These are phyloP conservation scores for Podaxis carcinomalis DNA, from an alignment of 768 basidiomycete genomes.

Conservation along the genomic window DNA sequence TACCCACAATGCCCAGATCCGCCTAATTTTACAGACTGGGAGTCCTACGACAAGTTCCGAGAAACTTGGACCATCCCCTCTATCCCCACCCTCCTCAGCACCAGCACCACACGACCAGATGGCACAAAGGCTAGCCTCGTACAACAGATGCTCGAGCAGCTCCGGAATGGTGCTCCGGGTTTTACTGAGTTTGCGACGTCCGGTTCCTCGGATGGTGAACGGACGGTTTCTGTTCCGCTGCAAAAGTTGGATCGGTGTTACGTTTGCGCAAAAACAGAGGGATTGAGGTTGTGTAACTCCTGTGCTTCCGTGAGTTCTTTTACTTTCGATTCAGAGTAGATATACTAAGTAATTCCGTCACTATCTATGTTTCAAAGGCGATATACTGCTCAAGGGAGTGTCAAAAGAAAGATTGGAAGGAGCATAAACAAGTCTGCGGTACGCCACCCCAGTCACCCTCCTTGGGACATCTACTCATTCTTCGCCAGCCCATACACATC, in stretches of 20 bases:
- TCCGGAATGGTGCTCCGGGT: not conserved
- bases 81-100: not conserved
- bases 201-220: not conserved
- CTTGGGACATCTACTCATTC: not conserved
- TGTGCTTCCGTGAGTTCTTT: not conserved
- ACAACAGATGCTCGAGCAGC: not conserved
- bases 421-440: conserved; percentile 9
- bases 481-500: conserved; percentile 28
- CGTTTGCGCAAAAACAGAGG: not conserved
- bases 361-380: not conserved
- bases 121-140: not conserved
- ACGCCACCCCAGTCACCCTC: not conserved
- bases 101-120: not conserved
- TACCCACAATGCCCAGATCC: too few relatives aligned
- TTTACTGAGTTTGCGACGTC: not conserved
- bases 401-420: conserved; percentile 12
- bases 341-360: too few relatives aligned
- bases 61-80: too few relatives aligned
- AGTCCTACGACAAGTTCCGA: too few relatives aligned
- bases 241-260: not conserved
- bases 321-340: too few relatives aligned
- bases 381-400: conserved; percentile 12
- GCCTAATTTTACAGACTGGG: too few relatives aligned
- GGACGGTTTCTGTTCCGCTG: not conserved
- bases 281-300: not conserved